phyloP scores from a whole-genome alignment of 106 monocot species.

The Gastrodia elata region DNA sequence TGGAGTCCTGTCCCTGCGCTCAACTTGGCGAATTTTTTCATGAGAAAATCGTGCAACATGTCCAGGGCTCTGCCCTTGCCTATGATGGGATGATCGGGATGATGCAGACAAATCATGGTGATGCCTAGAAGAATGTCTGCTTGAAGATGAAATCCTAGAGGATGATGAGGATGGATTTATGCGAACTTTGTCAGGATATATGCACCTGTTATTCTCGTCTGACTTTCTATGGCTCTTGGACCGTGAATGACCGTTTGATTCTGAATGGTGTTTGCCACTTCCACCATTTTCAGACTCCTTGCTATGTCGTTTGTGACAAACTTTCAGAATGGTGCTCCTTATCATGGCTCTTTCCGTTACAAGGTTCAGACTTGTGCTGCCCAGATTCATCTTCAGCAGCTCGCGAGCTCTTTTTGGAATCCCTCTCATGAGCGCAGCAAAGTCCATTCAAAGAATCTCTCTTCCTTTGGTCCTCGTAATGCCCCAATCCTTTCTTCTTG shows the following conservation, averaged over 20 bases:
- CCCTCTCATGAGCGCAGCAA: constrained; percentile 20
- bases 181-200: constrained; percentile 30
- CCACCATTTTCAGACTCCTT: constrained; percentile 28
- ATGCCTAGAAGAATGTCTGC: constrained; percentile 34
- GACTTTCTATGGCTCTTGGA: constrained; percentile 48
- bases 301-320: constrained; percentile 27
- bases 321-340: constrained; percentile 28
- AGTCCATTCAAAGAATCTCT: constrained; percentile 22
- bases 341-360: constrained; percentile 41
- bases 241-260: constrained; percentile 26
- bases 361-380: constrained; percentile 37
- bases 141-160: constrained; percentile 22
- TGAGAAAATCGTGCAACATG: constrained; percentile 20
- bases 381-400: constrained; percentile 29
- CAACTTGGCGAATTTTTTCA: constrained; percentile 25
- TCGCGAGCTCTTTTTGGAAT: constrained; percentile 17
- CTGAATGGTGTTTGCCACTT: constrained; percentile 27
- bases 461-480: constrained; percentile 33
- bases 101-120: constrained; percentile 18
- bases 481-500: constrained; percentile 22
- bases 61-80: constrained; percentile 37
- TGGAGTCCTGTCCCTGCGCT: constrained; percentile 51
- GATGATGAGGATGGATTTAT: constrained; percentile 23
- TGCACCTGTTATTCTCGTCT: constrained; percentile 27
- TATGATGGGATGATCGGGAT: constrained; percentile 29